A percentile compares a stretch with the other conserved stretches of the same genome.
phyloP scores from a whole-genome alignment of 352 stramenopile species.

The Globisporangium solare region DNA sequence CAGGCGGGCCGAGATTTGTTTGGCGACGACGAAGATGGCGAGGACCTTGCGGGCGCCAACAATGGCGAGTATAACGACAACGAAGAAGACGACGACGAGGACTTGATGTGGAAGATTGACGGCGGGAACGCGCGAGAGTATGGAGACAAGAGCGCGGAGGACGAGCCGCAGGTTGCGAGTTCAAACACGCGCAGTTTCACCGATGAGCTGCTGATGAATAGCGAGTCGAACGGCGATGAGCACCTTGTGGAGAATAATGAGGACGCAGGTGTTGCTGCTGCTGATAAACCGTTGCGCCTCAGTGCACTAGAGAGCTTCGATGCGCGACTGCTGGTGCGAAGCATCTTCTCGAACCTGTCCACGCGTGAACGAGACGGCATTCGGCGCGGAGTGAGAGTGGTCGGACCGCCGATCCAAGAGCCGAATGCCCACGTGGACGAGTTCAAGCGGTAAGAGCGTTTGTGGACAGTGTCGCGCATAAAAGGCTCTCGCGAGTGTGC shows the following conservation, averaged over 20 bases:
- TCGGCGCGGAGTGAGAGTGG: constrained; percentile 21
- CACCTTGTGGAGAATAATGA: background rate
- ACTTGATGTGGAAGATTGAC: background rate
- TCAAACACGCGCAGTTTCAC: background rate
- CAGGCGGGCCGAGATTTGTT: constrained; percentile 3
- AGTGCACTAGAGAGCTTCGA: constrained; percentile 7
- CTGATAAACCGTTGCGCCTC: background rate
- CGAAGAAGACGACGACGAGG: constrained; percentile 9
- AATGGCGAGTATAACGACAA: constrained; percentile 2
- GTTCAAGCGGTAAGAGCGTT: constrained; percentile 29
- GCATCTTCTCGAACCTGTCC: constrained; percentile 26
- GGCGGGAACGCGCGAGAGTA: background rate
- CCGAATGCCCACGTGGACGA: constrained; percentile 39
- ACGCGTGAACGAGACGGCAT: constrained; percentile 28
- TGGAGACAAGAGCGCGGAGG: background rate
- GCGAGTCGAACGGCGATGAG: background rate
- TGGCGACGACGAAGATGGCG: constrained; percentile 6
- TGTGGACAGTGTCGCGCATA: background rate
- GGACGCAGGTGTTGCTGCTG: constrained; percentile 1
- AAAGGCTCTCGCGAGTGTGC: background rate
- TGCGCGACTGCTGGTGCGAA: constrained; percentile 9
- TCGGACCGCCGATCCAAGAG: constrained; percentile 41
- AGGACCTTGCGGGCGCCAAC: constrained; percentile 3
- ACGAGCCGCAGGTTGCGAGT: background rate
- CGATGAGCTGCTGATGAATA: background rate